phyloP scores from a whole-genome alignment of 331 rosid genomes.

The Pyracantha coccinea region DNA sequence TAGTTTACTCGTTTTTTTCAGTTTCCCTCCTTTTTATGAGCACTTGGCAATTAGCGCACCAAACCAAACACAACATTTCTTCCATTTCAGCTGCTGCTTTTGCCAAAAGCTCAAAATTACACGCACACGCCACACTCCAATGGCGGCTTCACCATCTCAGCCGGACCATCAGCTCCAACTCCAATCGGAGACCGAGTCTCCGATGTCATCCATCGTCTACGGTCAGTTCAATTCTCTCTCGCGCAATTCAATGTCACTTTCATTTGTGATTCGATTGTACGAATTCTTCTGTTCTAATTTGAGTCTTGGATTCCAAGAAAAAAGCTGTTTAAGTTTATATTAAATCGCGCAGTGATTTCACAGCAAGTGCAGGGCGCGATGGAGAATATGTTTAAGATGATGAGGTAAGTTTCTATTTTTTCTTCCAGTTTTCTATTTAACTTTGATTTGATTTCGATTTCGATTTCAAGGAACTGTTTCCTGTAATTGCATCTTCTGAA shows the following conservation, averaged over 20 bases:
- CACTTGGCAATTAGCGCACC: not conserved
- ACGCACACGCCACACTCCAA: not conserved
- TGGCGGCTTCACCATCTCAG: slow-evolving; percentile 41
- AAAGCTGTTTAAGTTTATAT: not conserved
- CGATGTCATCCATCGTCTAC: slow-evolving; percentile 48
- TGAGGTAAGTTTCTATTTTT: slow-evolving; percentile 31
- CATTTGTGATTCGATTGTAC: not conserved
- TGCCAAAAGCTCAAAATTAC: not conserved
- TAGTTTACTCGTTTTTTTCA: not conserved
- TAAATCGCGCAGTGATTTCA: slow-evolving; percentile 41
- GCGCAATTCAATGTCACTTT: not conserved
- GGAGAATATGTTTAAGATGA: slow-evolving; percentile 84
- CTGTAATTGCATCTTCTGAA: not conserved
- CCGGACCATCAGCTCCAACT: slow-evolving; percentile 21
- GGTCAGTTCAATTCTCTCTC: slow-evolving; percentile 27
- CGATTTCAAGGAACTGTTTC: not conserved
- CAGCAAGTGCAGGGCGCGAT: slow-evolving; percentile 52
- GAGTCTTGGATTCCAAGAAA: not conserved
- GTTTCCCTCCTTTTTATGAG: not conserved
- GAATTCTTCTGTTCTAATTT: not conserved
- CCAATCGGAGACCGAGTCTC: slow-evolving; percentile 42
- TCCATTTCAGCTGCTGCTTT: not conserved
- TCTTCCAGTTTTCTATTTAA: not conserved
- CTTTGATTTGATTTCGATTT: not conserved
- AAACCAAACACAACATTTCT: not conserved